phyloP scores from a whole-genome alignment of 139 green algal species.

The Micromonas pusilla region DNA sequence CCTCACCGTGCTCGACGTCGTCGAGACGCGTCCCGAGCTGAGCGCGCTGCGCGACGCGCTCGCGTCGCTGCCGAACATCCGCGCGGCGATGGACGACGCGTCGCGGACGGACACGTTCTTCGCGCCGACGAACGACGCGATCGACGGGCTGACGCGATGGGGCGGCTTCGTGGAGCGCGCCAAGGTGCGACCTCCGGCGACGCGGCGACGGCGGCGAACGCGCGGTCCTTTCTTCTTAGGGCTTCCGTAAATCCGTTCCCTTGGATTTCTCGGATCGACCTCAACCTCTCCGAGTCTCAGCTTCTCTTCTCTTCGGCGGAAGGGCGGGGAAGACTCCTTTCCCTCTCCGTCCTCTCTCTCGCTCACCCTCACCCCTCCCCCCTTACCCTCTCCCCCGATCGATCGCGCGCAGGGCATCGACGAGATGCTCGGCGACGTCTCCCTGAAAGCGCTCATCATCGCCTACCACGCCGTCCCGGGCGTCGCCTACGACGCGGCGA shows the following conservation, averaged over 20 bases:
- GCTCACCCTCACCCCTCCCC: too few relatives aligned
- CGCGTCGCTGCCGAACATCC: background rate
- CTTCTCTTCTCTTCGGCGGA: too few relatives aligned
- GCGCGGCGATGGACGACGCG: background rate
- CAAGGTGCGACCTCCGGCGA: background rate
- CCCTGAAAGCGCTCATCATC: background rate
- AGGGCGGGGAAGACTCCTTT: background rate
- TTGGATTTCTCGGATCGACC: background rate
- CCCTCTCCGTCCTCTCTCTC: background rate
- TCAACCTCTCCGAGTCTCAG: background rate
- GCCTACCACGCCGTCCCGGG: constrained; percentile 14
- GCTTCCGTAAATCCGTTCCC: too few relatives aligned
- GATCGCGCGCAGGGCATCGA: background rate
- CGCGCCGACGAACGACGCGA: constrained; percentile 10
- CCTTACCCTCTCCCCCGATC: background rate
- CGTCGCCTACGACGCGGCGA: background rate
- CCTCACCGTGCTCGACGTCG: background rate
- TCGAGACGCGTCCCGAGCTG: constrained; percentile 1
- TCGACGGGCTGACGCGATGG: background rate
- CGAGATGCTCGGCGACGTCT: background rate
- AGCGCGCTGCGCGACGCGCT: background rate
- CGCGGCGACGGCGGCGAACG: too few relatives aligned
- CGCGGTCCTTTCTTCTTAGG: too few relatives aligned
- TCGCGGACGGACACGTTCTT: constrained; percentile 3
- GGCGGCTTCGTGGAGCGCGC: background rate